Conservation (phyloP, 345 rosid species). For the Viola odorata region DNA sequence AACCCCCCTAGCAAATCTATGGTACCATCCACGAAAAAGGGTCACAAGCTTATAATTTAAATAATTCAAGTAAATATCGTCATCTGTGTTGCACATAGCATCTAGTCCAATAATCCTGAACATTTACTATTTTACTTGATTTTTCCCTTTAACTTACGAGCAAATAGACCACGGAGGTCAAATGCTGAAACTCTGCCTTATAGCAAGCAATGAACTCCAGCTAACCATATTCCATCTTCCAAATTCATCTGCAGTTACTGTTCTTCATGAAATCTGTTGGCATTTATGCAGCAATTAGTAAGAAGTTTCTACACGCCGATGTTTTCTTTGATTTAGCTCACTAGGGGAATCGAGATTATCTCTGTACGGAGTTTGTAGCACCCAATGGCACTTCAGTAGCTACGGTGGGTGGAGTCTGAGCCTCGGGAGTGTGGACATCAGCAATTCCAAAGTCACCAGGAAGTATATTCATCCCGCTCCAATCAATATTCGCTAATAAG, state of each 20-base stretch:
- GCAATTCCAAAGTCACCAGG: constrained; percentile 49
- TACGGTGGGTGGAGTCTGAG: constrained; percentile 49
- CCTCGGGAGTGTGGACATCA: constrained; percentile 41
- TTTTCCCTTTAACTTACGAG: background rate
- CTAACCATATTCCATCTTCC: constrained; percentile 4
- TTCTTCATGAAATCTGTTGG: background rate
- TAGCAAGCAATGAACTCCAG: background rate
- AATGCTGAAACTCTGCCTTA: background rate
- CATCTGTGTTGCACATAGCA: no score
- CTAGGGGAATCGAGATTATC: constrained; percentile 24
- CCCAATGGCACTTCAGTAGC: constrained; percentile 34
- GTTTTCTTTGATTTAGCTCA: no score
- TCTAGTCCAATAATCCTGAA: no score
- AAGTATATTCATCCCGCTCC: constrained; percentile 44
- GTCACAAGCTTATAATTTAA: no score
- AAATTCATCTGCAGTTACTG: background rate
- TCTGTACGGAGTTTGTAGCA: constrained; percentile 28
- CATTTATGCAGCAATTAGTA: background rate
- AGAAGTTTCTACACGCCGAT: no score
- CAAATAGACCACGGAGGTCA: background rate
- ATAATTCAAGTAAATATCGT: no score
- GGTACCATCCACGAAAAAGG: no score
- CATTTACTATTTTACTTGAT: no score
- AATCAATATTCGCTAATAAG: constrained; percentile 51
- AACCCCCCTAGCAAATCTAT: no score